Conservation (phyloP, 2,329 filamentous ascomycete species). For the Cladosporium sp. region DNA sequence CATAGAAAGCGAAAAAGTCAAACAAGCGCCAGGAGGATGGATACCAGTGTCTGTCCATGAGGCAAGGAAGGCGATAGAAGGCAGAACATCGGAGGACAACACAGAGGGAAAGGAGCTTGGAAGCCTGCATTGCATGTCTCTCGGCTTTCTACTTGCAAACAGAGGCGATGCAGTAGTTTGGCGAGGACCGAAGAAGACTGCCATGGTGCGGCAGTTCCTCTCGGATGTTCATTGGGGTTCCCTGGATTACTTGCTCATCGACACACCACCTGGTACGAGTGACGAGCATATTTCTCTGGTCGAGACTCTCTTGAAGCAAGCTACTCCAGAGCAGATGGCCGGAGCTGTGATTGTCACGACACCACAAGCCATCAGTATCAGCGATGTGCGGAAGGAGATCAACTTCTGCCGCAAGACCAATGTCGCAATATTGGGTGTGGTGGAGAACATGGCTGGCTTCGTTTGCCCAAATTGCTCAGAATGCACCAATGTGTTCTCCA, state of each 20-base stretch:
- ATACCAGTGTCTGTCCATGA: conserved; percentile 79
- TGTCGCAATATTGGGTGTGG: conserved; percentile 75
- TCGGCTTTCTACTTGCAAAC: conserved; percentile 81
- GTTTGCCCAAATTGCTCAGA: conserved; percentile 74
- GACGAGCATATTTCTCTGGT: conserved; percentile 96
- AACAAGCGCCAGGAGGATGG: conserved; percentile 88
- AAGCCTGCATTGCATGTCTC: conserved; percentile 76
- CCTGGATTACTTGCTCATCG: conserved; percentile 88
- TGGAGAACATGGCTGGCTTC: conserved; percentile 95
- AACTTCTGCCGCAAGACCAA: conserved; percentile 87
- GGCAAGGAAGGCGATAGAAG: conserved; percentile 33
- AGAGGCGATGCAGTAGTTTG: conserved; percentile 92
- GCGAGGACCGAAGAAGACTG: conserved; percentile 97
- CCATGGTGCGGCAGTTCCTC: conserved; percentile 96
- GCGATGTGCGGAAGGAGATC: conserved; percentile 89
- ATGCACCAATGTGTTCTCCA: conserved; percentile 89
- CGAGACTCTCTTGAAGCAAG: conserved; percentile 52
- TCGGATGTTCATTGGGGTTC: conserved; percentile 84
- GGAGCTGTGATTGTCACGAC: conserved; percentile 95
- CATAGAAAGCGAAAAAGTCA: conserved; percentile 83
- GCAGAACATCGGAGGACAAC: conserved; percentile 1
- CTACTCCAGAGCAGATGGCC: conserved; percentile 61
- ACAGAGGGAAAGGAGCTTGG: conserved; percentile 43
- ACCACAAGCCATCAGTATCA: conserved; percentile 86
- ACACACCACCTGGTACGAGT: conserved; percentile 92